These are phyloP conservation scores for Gaertneriomyces semiglobifer DNA, from an alignment of 192 early-diverging fungal genomes.

Conservation along the genomic window DNA sequence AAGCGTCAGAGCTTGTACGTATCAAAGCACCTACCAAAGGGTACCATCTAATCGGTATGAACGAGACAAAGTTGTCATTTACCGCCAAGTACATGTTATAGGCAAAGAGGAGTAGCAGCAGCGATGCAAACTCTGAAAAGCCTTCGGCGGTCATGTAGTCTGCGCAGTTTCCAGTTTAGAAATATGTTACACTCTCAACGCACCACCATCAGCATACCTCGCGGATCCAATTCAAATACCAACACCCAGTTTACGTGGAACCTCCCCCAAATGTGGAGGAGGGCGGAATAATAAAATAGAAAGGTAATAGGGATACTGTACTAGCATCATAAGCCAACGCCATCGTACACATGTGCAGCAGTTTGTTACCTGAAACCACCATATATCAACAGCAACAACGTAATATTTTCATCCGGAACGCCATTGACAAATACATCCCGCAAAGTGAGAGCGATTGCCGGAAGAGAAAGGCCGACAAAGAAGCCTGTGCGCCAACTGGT, in stretches of 20 bases:
- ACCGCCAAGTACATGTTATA: conserved; percentile 27
- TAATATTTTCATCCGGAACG: conserved; percentile 18
- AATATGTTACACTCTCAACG: not conserved
- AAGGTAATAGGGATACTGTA: conserved; percentile 43
- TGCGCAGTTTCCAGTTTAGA: not conserved
- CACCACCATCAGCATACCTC: conserved; percentile 16
- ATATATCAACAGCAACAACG: conserved; percentile 30
- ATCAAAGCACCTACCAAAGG: conserved; percentile 16
- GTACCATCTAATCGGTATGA: conserved; percentile 27
- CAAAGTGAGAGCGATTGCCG: conserved; percentile 22
- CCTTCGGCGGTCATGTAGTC: conserved; percentile 24
- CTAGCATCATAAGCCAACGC: not conserved
- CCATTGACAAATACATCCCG: conserved; percentile 14
- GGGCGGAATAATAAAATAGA: conserved; percentile 30
- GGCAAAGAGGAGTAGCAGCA: conserved; percentile 23
- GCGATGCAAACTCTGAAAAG: conserved; percentile 24
- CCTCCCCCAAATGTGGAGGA: conserved; percentile 31
- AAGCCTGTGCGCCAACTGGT: conserved; percentile 32
- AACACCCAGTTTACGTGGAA: conserved; percentile 41
- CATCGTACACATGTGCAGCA: not conserved
- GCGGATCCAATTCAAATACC: conserved; percentile 43
- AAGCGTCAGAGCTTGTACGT: not conserved
- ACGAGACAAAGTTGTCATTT: conserved; percentile 23
- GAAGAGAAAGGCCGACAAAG: conserved; percentile 31
- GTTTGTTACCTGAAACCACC: conserved; percentile 25